Conservation (phyloP, 305 asterid species). For the Nicotiana rustica region DNA sequence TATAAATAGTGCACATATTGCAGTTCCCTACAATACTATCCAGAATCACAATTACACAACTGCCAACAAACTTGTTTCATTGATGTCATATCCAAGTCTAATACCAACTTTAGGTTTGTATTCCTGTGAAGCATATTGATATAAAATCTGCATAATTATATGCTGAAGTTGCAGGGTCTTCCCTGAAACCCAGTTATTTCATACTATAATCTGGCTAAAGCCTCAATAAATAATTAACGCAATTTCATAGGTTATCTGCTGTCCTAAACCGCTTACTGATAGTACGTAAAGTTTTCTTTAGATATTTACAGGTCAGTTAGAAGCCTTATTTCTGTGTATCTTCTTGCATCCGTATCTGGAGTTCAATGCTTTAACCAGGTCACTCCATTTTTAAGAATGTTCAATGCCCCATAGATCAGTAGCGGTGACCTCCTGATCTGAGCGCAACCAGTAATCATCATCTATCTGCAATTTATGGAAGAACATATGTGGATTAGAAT, state of each 20-base stretch:
- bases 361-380: slow-evolving; percentile 13
- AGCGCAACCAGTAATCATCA: slow-evolving; percentile 77
- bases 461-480: slow-evolving; percentile 53
- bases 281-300: background rate
- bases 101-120: background rate
- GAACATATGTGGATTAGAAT: slow-evolving; percentile 22
- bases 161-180: background rate
- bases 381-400: slow-evolving; percentile 32
- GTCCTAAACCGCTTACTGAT: too few species aligned
- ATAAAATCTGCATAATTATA: background rate
- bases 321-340: slow-evolving; percentile 33
- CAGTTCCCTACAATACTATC: slow-evolving; percentile 11
- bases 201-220: slow-evolving; percentile 17
- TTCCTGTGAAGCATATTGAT: slow-evolving; percentile 9
- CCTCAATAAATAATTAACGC: too few species aligned
- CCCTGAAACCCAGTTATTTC: slow-evolving; percentile 19
- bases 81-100: background rate
- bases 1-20: background rate
- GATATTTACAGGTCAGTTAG: slow-evolving; percentile 24
- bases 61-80: background rate
- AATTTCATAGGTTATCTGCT: too few species aligned
- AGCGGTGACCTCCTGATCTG: slow-evolving; percentile 54
- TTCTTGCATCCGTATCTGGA: slow-evolving; percentile 25
- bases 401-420: slow-evolving; percentile 69
- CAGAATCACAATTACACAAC: background rate